Evolutionary conservation across 2,329 filamentous ascomycete species (phyloP).

Genomic region (Thielaviopsis musarum): DNA sequence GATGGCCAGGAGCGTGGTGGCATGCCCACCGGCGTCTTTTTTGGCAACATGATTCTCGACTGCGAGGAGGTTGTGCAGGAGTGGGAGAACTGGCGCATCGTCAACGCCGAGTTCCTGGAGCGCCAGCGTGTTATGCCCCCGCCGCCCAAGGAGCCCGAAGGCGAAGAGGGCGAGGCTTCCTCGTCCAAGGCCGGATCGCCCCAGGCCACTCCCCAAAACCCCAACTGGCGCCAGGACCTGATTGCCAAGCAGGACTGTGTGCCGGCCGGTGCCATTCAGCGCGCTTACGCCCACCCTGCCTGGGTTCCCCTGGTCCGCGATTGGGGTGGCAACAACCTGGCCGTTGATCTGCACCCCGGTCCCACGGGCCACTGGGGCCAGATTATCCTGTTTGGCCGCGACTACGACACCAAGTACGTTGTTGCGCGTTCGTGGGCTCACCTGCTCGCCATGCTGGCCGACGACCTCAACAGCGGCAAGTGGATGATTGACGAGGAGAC

Average conservation of each 20-base stretch:
- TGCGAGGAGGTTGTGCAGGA: constrained; percentile 97
- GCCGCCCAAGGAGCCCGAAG: constrained; percentile 35
- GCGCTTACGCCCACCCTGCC: constrained; percentile 78
- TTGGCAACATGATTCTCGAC: constrained; percentile 87
- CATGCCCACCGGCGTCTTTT: constrained; percentile 78
- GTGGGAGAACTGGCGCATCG: constrained; percentile 89
- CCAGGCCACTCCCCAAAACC: constrained; percentile 27
- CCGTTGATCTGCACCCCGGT: constrained; percentile 80
- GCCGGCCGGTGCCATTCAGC: constrained; percentile 72
- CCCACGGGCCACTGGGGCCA: constrained; percentile 88
- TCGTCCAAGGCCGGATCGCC: constrained; percentile 38
- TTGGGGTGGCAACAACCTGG: constrained; percentile 97
- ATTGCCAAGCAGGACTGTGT: constrained; percentile 74
- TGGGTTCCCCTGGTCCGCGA: constrained; percentile 96
- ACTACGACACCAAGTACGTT: constrained; percentile 98
- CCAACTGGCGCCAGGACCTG: constrained; percentile 68
- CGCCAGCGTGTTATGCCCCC: constrained; percentile 23
- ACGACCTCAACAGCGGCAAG: constrained; percentile 80
- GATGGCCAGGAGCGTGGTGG: constrained; percentile 96
- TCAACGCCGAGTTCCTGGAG: constrained; percentile 76
- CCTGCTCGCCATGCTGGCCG: constrained; percentile 72
- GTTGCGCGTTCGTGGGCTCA: constrained; percentile 81
- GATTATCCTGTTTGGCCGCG: constrained; percentile 87
- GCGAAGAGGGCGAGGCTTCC: constrained; percentile 48
- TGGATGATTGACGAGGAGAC: constrained; percentile 87